Evolutionary conservation across 2,329 filamentous ascomycete genomes (phyloP), one percentile per base, ranked within the genome.

Genomic region (Xylariaceae sp.): DNA sequence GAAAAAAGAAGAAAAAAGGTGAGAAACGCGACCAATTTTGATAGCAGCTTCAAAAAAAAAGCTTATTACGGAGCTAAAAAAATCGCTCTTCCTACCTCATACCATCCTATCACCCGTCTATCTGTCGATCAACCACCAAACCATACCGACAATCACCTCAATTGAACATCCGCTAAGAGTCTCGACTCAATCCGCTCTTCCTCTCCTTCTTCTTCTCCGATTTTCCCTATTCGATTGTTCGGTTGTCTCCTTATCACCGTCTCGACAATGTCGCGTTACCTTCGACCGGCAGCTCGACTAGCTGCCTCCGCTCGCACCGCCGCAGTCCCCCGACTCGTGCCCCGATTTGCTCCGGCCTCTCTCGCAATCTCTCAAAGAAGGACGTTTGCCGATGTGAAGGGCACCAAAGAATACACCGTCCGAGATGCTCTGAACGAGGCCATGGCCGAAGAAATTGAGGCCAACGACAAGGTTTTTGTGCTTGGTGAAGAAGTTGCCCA

Each of bases 401-500:
- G 73, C 60, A 79, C 81, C 70, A 97, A 97, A 83, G 91, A 97
- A 74, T 92, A 96, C 80, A 96, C 95, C 44, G 95, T 99, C 71
- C 67, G 95, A 80, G 95, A 99, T 74, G 95, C 95, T 58, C 82
- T 99, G 73, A 99, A 99, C 76, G 93, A 99, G 82, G 95, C 95
- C 59, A 88, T 99, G 73, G 92, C 92, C 46, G 95, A 99, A 82
- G 95, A 99, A 84, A 87, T 99, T 77, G 93, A 97, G 83, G 75
- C 78, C 73, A 96, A 99, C 78, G 83, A 89, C 63, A 98, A 97
- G 83, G 93, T 97, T 69, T 99, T 97, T 77, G 81, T 99, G 67
- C 77, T 99, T 56, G 95, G 95, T 71, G 95, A 99, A 83, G 95
- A 99, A 81, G 95, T 99, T 72, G 95, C 95, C 70, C 95, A 99